Conservation (phyloP, 2,329 filamentous ascomycete genomes). For the Pezicula radicicola region DNA sequence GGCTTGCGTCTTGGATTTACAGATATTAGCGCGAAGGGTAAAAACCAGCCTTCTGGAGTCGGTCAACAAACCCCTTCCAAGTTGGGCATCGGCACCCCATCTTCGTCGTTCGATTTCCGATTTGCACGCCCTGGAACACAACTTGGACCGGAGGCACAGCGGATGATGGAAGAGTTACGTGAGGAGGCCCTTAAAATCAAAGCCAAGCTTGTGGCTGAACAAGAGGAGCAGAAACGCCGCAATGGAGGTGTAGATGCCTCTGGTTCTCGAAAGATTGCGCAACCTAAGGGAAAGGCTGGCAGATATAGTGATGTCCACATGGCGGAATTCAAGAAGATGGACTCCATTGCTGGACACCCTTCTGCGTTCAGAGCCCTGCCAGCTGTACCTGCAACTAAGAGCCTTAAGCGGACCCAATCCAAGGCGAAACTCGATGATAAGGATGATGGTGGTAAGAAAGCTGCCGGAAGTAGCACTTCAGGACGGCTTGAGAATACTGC, state of each 20-base stretch:
- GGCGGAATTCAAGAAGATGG: constrained; percentile 94
- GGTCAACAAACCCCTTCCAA: constrained; percentile 65
- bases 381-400: constrained; percentile 44
- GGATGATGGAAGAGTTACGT: constrained; percentile 64
- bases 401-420: constrained; percentile 48
- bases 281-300: constrained; percentile 71
- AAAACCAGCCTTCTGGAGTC: constrained; percentile 35
- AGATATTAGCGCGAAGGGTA: constrained; percentile 51
- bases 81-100: constrained; percentile 47
- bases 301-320: constrained; percentile 85
- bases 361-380: constrained; percentile 69
- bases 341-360: constrained; percentile 85
- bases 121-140: constrained; percentile 52
- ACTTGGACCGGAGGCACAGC: constrained; percentile 59
- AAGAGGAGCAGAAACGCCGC: constrained; percentile 50
- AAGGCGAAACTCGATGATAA: constrained; percentile 65
- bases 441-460: constrained; percentile 42
- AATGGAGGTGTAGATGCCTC: constrained; percentile 39
- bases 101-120: constrained; percentile 64
- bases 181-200: constrained; percentile 71
- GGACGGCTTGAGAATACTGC: constrained; percentile 26
- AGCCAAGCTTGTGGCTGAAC: constrained; percentile 60
- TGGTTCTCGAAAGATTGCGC: constrained; percentile 68
- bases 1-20: constrained; percentile 80
- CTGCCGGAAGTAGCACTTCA: constrained; percentile 3